phyloP scores from a whole-genome alignment of 2,329 filamentous ascomycete genomes.

The Hypoxylon sp. region DNA sequence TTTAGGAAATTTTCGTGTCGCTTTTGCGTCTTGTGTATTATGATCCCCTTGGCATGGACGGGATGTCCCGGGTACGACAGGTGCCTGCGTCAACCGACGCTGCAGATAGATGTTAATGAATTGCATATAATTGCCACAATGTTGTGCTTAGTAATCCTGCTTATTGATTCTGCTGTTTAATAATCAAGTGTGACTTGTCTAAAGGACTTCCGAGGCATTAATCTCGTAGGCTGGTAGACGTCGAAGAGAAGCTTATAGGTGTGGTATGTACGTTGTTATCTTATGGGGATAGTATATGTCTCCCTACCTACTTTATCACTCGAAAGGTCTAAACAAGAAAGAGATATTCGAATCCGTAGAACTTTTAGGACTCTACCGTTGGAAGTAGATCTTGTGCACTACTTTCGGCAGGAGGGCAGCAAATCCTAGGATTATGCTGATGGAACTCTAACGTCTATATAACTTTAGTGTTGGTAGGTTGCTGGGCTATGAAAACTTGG shows the following conservation, averaged over 20 bases:
- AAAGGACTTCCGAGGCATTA: background rate
- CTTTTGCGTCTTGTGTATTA: constrained; percentile 11
- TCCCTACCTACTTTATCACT: too few relatives aligned
- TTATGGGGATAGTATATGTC: too few relatives aligned
- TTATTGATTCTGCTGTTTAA: background rate
- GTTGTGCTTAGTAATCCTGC: background rate
- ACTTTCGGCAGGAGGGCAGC: too few relatives aligned
- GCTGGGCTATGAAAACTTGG: too few relatives aligned
- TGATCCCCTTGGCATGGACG: constrained; percentile 2
- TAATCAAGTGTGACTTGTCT: background rate
- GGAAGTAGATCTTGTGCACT: too few relatives aligned
- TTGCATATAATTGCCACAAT: background rate
- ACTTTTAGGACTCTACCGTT: too few relatives aligned
- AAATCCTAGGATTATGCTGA: too few relatives aligned
- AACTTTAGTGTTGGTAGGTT: too few relatives aligned
- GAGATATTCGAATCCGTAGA: too few relatives aligned
- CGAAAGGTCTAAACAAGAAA: too few relatives aligned
- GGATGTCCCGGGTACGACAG: background rate
- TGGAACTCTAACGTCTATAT: too few relatives aligned
- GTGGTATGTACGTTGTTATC: background rate
- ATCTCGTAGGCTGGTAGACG: background rate
- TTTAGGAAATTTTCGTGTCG: constrained; percentile 20
- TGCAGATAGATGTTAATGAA: background rate
- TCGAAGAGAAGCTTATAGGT: background rate
- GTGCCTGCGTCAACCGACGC: too few relatives aligned